Percentiles rank a stretch among this genome's conserved stretches.
Evolutionary conservation across 2,329 filamentous ascomycete species (phyloP).

Genomic region (Paecilomyces sp.): DNA sequence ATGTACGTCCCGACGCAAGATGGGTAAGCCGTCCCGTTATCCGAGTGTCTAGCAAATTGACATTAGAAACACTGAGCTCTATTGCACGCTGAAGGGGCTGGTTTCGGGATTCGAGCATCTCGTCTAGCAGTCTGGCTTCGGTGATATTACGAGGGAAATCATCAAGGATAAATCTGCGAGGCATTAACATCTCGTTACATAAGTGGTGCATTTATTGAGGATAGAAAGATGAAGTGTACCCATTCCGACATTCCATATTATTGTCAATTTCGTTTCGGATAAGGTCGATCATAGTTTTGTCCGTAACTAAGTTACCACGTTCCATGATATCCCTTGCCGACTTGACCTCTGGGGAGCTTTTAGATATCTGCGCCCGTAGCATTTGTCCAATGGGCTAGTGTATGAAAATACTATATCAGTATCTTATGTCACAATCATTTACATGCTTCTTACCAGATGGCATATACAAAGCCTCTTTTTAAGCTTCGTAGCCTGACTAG

Average conservation of each 20-base stretch:
- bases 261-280: neutral
- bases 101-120: neutral
- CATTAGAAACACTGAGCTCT: neutral
- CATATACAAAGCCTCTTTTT: neutral
- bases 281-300: neutral
- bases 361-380: neutral
- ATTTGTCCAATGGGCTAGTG: neutral
- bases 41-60: neutral
- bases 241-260: neutral
- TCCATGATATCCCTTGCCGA: neutral
- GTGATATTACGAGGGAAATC: neutral
- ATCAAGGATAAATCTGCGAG: neutral
- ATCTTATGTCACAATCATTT: neutral
- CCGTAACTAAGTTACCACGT: neutral
- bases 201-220: neutral
- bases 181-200: neutral
- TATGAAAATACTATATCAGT: neutral
- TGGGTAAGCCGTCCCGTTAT: neutral
- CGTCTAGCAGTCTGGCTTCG: neutral
- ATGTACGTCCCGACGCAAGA: neutral
- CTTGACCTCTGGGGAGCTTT: neutral
- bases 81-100: neutral
- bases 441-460: neutral
- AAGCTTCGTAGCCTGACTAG: neutral
- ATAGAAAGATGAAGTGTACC: neutral